These are phyloP conservation scores for Fusarium sp. DNA, from an alignment of 2,329 filamentous ascomycete genomes.

Conservation along the genomic window DNA sequence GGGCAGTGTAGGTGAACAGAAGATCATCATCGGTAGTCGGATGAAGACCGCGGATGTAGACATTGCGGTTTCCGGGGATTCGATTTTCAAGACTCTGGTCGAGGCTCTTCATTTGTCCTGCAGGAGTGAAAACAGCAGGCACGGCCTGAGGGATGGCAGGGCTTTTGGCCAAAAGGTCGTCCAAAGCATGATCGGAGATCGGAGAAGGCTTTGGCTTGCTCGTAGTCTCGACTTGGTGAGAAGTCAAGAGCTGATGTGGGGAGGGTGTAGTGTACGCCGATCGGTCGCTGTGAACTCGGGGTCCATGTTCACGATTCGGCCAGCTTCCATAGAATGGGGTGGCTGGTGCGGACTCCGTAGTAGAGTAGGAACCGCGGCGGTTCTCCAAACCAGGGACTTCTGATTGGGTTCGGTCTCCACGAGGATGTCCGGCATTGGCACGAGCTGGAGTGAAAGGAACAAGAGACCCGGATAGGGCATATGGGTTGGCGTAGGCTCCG, in stretches of 20 bases:
- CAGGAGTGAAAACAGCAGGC: constrained; percentile 87
- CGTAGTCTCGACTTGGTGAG: constrained; percentile 56
- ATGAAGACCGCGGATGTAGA: constrained; percentile 96
- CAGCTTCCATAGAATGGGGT: constrained; percentile 72
- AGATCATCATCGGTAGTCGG: constrained; percentile 96
- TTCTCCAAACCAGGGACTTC: constrained; percentile 75
- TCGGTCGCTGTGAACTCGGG: constrained; percentile 71
- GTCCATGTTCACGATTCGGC: constrained; percentile 69
- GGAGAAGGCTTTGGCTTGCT: constrained; percentile 59
- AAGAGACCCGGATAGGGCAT: constrained; percentile 55
- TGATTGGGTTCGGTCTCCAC: constrained; percentile 61
- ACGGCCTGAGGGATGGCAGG: constrained; percentile 89
- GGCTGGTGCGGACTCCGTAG: constrained; percentile 74
- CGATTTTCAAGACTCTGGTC: constrained; percentile 96
- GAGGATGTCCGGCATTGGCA: constrained; percentile 59
- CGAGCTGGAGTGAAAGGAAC: constrained; percentile 69
- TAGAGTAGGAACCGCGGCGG: constrained; percentile 76
- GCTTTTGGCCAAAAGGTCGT: constrained; percentile 78
- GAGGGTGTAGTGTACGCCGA: constrained; percentile 76
- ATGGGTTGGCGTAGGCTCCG: constrained; percentile 55
- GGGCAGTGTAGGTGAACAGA: constrained; percentile 82
- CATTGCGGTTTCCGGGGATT: constrained; percentile 91
- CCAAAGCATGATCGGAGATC: constrained; percentile 65
- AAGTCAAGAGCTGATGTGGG: constrained; percentile 68
- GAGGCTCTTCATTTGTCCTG: constrained; percentile 87